Evolutionary conservation across 2,329 filamentous ascomycete species (phyloP).

Genomic region (Colletotrichum kahawae): DNA sequence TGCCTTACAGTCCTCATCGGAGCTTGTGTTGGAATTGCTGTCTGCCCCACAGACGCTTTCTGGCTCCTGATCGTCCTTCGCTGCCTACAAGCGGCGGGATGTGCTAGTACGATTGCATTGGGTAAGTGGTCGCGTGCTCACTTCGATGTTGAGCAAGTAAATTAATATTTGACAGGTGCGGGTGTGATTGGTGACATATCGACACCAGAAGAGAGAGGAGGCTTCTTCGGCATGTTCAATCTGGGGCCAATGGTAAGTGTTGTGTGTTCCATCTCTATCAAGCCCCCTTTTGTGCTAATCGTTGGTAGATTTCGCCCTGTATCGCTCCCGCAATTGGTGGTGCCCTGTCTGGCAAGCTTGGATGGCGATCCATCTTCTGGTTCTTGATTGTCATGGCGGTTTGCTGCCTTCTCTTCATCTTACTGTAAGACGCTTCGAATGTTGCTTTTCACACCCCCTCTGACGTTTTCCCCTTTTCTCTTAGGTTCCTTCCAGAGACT

Average conservation of each 20-base stretch:
- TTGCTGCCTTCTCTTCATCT: slow-evolving; percentile 37
- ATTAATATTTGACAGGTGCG: slow-evolving; percentile 22
- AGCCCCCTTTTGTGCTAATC: background rate
- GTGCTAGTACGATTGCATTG: slow-evolving; percentile 38
- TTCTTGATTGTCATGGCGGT: slow-evolving; percentile 53
- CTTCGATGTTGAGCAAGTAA: background rate
- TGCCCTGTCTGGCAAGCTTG: slow-evolving; percentile 47
- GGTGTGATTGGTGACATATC: slow-evolving; percentile 39
- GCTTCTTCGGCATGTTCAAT: slow-evolving; percentile 38
- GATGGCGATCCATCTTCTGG: slow-evolving; percentile 60
- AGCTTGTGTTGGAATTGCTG: slow-evolving; percentile 35
- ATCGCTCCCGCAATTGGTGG: slow-evolving; percentile 57
- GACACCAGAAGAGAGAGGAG: slow-evolving; percentile 33
- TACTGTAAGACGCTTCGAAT: slow-evolving; percentile 18
- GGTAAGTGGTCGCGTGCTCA: background rate
- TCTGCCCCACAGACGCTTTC: slow-evolving; percentile 34
- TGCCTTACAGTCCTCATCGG: slow-evolving; percentile 35
- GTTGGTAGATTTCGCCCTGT: slow-evolving; percentile 42
- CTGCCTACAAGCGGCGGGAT: slow-evolving; percentile 34
- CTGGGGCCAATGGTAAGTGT: slow-evolving; percentile 32
- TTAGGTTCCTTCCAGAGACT: slow-evolving; percentile 34
- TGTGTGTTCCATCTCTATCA: background rate
- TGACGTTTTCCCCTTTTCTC: background rate
- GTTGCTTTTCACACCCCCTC: too few relatives aligned
- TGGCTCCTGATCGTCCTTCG: slow-evolving; percentile 37